Base-by-base conservation (phyloP, 1,139 yeast species). In the Lodderomyces margitis region DNA sequence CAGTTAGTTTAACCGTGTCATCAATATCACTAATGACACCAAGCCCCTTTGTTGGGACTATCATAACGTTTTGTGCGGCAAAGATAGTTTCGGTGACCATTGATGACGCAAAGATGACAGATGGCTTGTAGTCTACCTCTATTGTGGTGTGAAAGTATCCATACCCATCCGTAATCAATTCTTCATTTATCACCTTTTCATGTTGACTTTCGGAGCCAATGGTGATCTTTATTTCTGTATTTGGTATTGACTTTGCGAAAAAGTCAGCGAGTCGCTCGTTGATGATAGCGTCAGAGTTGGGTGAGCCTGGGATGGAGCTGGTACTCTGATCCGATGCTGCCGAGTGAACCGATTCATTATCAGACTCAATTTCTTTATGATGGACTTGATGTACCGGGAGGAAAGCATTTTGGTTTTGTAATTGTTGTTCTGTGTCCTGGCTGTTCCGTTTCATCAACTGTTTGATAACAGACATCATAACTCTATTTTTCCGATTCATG, bases 1-100 rank as follows among this genome's bases (percentile, higher is more conserved):
- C 98, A 0, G 98, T 89, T 36, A 80, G 70, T 54, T 94, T 86
- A 31, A 92, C 80, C 0, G 99, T 94, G 57, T 94, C 98, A 57
- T 94, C 99, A 38, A 94, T 83, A 61, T 94, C 99, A 52, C 94
- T 83, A 25, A 94, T 89, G 1, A 94, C 64, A 11, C 87, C 88
- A 20, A 84, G 66, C 0, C 95, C 89, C 0, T 59, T 53, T 8
- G 64, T 57, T 1, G 68, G 64, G 5, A 78, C 67, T 24, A 73
- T 54, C 45, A 69, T 60, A 0, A 72, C 60, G 12, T 76, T 77
- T 43, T 71, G 69, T 38, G 75, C 70, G 1, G 70, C 63, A 44
- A 72, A 69, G 2, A 80, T 64, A 4, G 71, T 61, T 23, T 78
- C 77, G 45, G 78, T 75, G 2, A 61, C 55, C 0, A 58, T 49